phyloP scores from a whole-genome alignment of 2,329 filamentous ascomycete species.

The Lasiodiplodia sp. region DNA sequence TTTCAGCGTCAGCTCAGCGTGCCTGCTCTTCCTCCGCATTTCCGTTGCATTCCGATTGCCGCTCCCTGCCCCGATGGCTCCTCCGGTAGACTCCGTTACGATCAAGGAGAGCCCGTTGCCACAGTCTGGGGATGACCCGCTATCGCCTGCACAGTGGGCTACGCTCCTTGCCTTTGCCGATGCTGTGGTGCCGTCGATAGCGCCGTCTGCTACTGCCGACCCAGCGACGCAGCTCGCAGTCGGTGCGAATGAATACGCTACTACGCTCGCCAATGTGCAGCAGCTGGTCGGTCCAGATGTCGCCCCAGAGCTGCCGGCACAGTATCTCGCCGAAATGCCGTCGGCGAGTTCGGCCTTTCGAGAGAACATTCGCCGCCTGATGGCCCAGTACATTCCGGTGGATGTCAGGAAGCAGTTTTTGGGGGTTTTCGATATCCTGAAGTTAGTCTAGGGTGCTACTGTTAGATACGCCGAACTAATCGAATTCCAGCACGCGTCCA shows the following conservation, averaged over 20 bases:
- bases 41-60: background rate
- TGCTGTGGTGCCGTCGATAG: conserved; percentile 66
- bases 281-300: conserved; percentile 48
- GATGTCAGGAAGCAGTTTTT: conserved; percentile 58
- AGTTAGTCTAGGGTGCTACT: conserved; percentile 48
- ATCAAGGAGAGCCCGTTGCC: conserved; percentile 49
- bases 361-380: conserved; percentile 55
- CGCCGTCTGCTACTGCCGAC: conserved; percentile 46
- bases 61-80: conserved; percentile 1
- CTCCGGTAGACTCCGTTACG: background rate
- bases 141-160: conserved; percentile 65
- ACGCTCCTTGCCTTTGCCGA: conserved; percentile 65
- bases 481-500: conserved; percentile 61
- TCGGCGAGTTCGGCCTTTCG: conserved; percentile 62
- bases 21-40: conserved; percentile 8
- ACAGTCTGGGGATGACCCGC: conserved; percentile 54
- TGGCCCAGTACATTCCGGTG: conserved; percentile 58
- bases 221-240: conserved; percentile 54
- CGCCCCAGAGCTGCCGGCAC: conserved; percentile 38
- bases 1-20: conserved; percentile 1
- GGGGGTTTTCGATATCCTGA: conserved; percentile 61
- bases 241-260: conserved; percentile 59
- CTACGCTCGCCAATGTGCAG: conserved; percentile 48
- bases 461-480: conserved; percentile 29
- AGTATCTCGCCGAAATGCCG: conserved; percentile 62